A percentile compares a stretch with the other conserved stretches of the same genome.
phyloP scores from a whole-genome alignment of 1,284 basidiomycete species.

The Trichosporon asahii region DNA sequence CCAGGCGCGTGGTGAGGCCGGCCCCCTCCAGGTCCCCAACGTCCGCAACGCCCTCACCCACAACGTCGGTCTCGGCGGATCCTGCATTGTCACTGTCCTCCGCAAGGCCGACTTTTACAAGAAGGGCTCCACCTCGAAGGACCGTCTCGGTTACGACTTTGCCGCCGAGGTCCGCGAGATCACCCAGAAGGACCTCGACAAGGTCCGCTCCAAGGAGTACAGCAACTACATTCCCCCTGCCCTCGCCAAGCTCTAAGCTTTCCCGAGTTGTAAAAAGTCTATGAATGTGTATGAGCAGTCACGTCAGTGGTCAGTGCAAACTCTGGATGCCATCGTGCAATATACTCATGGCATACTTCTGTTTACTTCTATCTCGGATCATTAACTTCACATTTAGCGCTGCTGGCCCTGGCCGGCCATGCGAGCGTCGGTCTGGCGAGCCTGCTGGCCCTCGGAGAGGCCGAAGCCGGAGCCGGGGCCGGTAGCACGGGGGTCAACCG shows the following conservation, averaged over 20 bases:
- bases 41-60: constrained; percentile 23
- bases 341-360: background rate
- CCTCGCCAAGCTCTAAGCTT: constrained; percentile 1
- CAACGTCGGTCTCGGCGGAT: constrained; percentile 27
- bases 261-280: background rate
- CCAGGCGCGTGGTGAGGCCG: constrained; percentile 24
- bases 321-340: too few species aligned
- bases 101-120: constrained; percentile 21
- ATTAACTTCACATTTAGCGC: background rate
- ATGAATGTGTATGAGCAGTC: constrained; percentile 4
- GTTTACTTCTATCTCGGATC: background rate
- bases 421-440: background rate
- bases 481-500: background rate
- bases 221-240: constrained; percentile 16
- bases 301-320: background rate
- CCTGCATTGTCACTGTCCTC: constrained; percentile 23
- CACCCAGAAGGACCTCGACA: constrained; percentile 18
- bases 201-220: constrained; percentile 19
- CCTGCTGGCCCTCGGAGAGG: constrained; percentile 5
- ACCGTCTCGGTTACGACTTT: constrained; percentile 22
- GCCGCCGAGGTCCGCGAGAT: constrained; percentile 23
- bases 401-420: background rate
- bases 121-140: constrained; percentile 16
- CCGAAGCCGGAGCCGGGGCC: constrained; percentile 1
- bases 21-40: constrained; percentile 23